Conservation (phyloP, 495 filamentous ascomycete species). For the Penicillium desertorum region DNA sequence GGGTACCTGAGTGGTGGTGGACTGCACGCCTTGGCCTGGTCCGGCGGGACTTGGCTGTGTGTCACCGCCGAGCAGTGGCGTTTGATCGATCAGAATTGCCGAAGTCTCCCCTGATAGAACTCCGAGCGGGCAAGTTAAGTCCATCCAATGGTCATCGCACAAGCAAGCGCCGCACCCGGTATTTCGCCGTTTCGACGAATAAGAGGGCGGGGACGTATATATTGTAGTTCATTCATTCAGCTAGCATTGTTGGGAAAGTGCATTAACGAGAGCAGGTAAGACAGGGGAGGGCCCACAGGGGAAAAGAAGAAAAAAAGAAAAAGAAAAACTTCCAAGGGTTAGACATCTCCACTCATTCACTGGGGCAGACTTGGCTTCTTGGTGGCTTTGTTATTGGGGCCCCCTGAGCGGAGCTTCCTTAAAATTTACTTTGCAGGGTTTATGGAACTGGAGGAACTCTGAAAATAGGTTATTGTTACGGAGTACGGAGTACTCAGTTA, state of each 20-base stretch:
- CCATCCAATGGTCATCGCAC: neutral
- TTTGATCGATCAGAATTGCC: conserved; percentile 8
- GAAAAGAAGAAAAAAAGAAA: neutral
- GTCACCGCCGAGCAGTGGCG: conserved; percentile 9
- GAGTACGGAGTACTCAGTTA: neutral
- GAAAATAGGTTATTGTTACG: neutral
- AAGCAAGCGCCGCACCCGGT: conserved; percentile 9
- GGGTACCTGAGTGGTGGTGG: neutral
- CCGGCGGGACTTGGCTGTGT: conserved; percentile 3
- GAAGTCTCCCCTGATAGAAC: neutral
- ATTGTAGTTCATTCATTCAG: neutral
- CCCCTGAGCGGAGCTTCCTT: conserved; percentile 5
- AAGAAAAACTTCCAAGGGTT: neutral
- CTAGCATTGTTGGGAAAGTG: neutral
- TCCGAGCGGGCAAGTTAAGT: neutral
- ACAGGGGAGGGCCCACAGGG: conserved; percentile 8
- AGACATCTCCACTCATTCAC: conserved; percentile 10
- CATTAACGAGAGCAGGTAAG: conserved; percentile 2
- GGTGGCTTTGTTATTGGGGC: neutral
- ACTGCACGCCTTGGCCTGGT: neutral
- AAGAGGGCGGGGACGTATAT: neutral
- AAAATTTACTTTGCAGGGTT: neutral
- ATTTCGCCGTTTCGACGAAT: conserved; percentile 3
- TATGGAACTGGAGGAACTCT: neutral
- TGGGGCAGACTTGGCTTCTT: neutral